A percentile compares a stretch with the other conserved stretches of the same genome.
Evolutionary conservation across 331 rosid genomes (phyloP).

Genomic region (Dryas integrifolia): DNA sequence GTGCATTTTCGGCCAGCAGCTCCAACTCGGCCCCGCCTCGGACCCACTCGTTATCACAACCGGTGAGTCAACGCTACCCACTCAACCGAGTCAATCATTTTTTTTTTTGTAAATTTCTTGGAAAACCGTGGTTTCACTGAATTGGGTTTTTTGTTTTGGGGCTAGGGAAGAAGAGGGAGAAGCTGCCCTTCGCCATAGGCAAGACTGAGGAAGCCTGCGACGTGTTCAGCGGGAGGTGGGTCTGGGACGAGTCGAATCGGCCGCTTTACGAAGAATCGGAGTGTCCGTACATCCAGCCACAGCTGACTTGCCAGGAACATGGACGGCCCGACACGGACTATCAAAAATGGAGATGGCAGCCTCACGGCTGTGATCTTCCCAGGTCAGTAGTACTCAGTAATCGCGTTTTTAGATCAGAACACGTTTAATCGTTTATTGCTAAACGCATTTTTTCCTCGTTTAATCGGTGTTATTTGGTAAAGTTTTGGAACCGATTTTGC

Average conservation of each 20-base stretch:
- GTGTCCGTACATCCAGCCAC: conserved; percentile 95
- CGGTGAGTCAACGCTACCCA: conserved; percentile 40
- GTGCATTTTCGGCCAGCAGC: conserved; percentile 62
- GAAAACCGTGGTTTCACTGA: neutral
- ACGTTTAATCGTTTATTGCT: neutral
- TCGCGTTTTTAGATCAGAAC: neutral
- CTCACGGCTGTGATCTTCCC: conserved; percentile 78
- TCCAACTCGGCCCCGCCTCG: conserved; percentile 35
- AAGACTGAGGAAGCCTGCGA: conserved; percentile 55
- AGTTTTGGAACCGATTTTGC: neutral
- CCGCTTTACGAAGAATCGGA: conserved; percentile 84
- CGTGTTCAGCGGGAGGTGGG: conserved; percentile 74
- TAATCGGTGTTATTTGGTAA: neutral
- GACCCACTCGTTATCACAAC: conserved; percentile 29
- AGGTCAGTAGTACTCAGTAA: conserved; percentile 35
- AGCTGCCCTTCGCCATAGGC: conserved; percentile 52
- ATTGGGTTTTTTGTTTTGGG: conserved; percentile 19
- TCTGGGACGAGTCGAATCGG: conserved; percentile 66
- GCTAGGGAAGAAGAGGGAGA: conserved; percentile 45
- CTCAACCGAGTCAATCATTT: neutral
- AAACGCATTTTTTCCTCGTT: neutral
- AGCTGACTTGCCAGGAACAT: conserved; percentile 76
- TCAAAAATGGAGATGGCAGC: conserved; percentile 84
- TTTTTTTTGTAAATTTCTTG: too few species aligned
- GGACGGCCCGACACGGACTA: conserved; percentile 72